These are phyloP conservation scores for Pezicula rhizophila DNA, from an alignment of 2,329 filamentous ascomycete species.

Conservation along the genomic window DNA sequence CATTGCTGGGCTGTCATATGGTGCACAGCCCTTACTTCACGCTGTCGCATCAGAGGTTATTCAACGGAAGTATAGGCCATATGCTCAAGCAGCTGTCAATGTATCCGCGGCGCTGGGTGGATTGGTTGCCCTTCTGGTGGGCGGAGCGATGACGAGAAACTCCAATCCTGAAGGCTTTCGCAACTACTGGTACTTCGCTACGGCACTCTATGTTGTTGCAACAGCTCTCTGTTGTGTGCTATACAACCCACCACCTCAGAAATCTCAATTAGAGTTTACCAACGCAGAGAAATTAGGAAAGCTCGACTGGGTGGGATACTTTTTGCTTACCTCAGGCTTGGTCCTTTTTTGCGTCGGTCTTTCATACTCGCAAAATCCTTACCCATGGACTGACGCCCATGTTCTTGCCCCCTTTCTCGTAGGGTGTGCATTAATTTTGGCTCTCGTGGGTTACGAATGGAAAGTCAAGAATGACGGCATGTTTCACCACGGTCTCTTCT, in stretches of 20 bases:
- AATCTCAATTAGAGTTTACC: conserved; percentile 23
- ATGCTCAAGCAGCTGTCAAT: conserved; percentile 30
- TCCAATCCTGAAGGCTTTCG: conserved; percentile 29
- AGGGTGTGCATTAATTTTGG: conserved; percentile 20
- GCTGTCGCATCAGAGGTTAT: conserved; percentile 34
- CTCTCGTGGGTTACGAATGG: conserved; percentile 30
- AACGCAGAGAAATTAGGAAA: conserved; percentile 27
- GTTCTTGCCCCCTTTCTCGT: conserved; percentile 31
- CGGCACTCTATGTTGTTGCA: conserved; percentile 24
- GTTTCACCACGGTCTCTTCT: conserved; percentile 36
- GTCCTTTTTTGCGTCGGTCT: conserved; percentile 35
- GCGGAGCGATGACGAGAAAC: conserved; percentile 28
- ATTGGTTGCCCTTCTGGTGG: conserved; percentile 29
- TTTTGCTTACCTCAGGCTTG: conserved; percentile 28
- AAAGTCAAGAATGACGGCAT: conserved; percentile 32
- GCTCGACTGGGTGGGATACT: conserved; percentile 35
- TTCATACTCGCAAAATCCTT: conserved; percentile 34
- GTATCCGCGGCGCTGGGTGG: conserved; percentile 27
- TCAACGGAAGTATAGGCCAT: conserved; percentile 30
- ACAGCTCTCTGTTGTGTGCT: conserved; percentile 22
- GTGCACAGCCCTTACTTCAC: conserved; percentile 33
- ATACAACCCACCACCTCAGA: conserved; percentile 29
- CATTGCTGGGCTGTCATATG: conserved; percentile 30
- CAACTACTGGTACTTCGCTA: conserved; percentile 31
- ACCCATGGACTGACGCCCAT: conserved; percentile 31